Conservation (phyloP, 78 protist genomes). For the Dictyostelium capitatum region DNA sequence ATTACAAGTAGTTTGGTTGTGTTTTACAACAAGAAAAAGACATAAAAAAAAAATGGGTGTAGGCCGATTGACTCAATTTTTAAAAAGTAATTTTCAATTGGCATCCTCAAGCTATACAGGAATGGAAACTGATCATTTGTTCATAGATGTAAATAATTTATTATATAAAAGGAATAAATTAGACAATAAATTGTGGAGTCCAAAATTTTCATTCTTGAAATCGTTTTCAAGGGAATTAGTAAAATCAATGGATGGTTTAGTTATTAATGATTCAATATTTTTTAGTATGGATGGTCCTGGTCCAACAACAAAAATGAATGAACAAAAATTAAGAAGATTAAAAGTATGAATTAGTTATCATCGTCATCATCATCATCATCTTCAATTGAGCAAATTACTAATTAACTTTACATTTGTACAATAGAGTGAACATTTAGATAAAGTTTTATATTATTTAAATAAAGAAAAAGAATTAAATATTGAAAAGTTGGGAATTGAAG, state of each 20-base stretch:
- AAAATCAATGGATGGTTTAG: too few relatives aligned
- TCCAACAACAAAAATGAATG: slow-evolving; percentile 33
- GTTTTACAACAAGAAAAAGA: too few relatives aligned
- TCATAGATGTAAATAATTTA: neutral
- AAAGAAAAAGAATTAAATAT: neutral
- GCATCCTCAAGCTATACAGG: neutral
- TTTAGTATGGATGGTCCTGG: slow-evolving; percentile 58
- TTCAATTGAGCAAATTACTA: too few relatives aligned
- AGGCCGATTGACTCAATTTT: neutral
- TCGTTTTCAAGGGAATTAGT: too few relatives aligned
- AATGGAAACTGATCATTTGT: neutral
- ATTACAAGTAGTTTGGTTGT: too few relatives aligned
- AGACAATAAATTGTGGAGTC: too few relatives aligned
- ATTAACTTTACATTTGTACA: too few relatives aligned
- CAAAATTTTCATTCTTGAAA: too few relatives aligned
- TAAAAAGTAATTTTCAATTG: neutral
- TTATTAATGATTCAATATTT: neutral
- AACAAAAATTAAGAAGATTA: slow-evolving; percentile 51
- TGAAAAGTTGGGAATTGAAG: neutral
- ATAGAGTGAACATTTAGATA: neutral
- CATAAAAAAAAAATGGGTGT: neutral
- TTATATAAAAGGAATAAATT: neutral
- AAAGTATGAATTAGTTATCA: slow-evolving; percentile 8
- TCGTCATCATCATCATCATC: too few relatives aligned
- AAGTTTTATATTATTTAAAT: neutral